phyloP scores from a whole-genome alignment of 306 rosid genomes.

The Medicago lupulina region DNA sequence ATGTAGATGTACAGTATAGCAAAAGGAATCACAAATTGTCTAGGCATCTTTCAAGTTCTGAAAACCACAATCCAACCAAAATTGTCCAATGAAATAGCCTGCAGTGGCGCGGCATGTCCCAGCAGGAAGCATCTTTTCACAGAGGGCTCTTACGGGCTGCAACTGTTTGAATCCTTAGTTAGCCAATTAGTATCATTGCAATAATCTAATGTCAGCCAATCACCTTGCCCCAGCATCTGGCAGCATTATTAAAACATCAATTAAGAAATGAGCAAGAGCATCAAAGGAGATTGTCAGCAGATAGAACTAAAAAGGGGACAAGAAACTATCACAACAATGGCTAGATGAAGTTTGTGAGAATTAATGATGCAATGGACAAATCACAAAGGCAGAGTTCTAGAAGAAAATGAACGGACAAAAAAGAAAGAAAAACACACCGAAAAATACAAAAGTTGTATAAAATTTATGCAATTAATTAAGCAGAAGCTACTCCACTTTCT shows the following conservation, averaged over 20 bases:
- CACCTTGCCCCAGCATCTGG: slow-evolving; percentile 83
- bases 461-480: slow-evolving; percentile 18
- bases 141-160: slow-evolving; percentile 62
- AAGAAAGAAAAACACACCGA: slow-evolving; percentile 11
- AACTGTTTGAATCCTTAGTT: slow-evolving; percentile 65
- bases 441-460: slow-evolving; percentile 11
- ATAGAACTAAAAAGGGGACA: not conserved
- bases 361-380: slow-evolving; percentile 12
- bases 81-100: slow-evolving; percentile 47
- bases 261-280: slow-evolving; percentile 31
- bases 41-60: slow-evolving; percentile 50
- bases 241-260: slow-evolving; percentile 54
- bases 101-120: slow-evolving; percentile 39
- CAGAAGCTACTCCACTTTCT: slow-evolving; percentile 20
- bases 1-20: slow-evolving; percentile 50
- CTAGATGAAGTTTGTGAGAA: slow-evolving; percentile 18
- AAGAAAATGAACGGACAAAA: not conserved
- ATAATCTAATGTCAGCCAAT: slow-evolving; percentile 60
- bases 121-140: slow-evolving; percentile 52
- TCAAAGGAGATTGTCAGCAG: slow-evolving; percentile 26
- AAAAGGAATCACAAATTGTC: slow-evolving; percentile 52
- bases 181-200: slow-evolving; percentile 61
- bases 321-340: slow-evolving; percentile 20
- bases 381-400: not conserved
- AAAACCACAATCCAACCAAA: slow-evolving; percentile 61